Evolutionary conservation across 257 asterid genomes (phyloP).

Genomic region (Rauvolfia tetraphylla): DNA sequence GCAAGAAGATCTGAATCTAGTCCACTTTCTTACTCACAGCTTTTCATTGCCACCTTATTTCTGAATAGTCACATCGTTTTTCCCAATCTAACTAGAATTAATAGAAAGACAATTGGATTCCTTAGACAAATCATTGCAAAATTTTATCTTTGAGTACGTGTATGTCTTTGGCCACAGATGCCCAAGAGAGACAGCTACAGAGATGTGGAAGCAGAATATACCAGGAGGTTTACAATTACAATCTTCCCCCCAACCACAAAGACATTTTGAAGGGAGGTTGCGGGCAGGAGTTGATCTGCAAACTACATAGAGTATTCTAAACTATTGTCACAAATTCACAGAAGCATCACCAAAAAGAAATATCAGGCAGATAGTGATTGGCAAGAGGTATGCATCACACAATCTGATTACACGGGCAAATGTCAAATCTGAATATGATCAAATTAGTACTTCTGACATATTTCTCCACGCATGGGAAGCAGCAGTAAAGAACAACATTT

Average conservation of each 20-base stretch:
- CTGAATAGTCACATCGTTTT: background rate
- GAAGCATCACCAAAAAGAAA: background rate
- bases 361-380: background rate
- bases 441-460: background rate
- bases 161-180: background rate
- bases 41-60: background rate
- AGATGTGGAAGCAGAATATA: constrained; percentile 6
- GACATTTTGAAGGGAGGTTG: constrained; percentile 81
- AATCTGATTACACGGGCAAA: background rate
- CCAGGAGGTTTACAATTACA: constrained; percentile 95
- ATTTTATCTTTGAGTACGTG: background rate
- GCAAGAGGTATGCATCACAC: background rate
- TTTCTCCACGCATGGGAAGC: background rate
- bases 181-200: background rate
- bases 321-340: background rate
- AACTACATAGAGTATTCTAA: constrained; percentile 46
- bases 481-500: background rate
- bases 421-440: background rate
- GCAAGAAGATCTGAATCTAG: background rate
- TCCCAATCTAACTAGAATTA: background rate
- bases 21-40: background rate
- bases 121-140: background rate
- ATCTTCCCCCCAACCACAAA: constrained; percentile 82
- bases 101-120: background rate
- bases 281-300: constrained; percentile 99